Evolutionary conservation across 2,329 filamentous ascomycete genomes (phyloP).

Genomic region (Coniochaeta hoffmannii): DNA sequence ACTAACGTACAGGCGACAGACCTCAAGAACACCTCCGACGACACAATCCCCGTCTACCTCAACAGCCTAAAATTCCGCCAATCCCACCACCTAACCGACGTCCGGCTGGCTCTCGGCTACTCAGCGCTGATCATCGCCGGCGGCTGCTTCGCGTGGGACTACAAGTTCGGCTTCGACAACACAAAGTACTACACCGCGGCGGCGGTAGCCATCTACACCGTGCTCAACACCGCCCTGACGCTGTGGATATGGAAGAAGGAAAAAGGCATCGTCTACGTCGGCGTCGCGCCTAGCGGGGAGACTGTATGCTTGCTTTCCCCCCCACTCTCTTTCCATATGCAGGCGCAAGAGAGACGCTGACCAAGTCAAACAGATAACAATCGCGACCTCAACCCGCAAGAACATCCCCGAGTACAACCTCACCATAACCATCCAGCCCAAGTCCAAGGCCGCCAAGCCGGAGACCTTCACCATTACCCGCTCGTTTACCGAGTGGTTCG

Average conservation of each 20-base stretch:
- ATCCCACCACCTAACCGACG: constrained; percentile 71
- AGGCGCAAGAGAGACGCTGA: background rate
- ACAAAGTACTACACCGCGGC: constrained; percentile 75
- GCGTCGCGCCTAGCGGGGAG: constrained; percentile 56
- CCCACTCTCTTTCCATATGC: background rate
- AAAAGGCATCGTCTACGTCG: constrained; percentile 73
- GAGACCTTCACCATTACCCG: constrained; percentile 48
- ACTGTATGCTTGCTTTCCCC: constrained; percentile 40
- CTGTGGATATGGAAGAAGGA: constrained; percentile 83
- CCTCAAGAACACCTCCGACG: constrained; percentile 93
- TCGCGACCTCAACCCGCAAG: constrained; percentile 69
- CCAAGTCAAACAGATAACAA: constrained; percentile 52
- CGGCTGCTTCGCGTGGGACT: constrained; percentile 85
- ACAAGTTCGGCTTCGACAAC: constrained; percentile 78
- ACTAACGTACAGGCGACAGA: too few species aligned
- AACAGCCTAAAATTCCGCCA: constrained; percentile 80
- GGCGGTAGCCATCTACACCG: constrained; percentile 72
- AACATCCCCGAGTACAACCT: constrained; percentile 76
- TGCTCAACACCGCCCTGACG: constrained; percentile 71
- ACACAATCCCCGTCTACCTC: constrained; percentile 89
- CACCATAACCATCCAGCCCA: constrained; percentile 48
- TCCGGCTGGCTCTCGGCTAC: constrained; percentile 80
- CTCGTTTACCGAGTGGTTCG: constrained; percentile 71
- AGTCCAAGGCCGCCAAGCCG: constrained; percentile 23
- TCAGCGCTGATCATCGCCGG: constrained; percentile 71